Percentiles rank a stretch among this genome's conserved stretches.
These are phyloP conservation scores for Gossypium davidsonii DNA, from an alignment of 441 rosid species.

Conservation along the genomic window DNA sequence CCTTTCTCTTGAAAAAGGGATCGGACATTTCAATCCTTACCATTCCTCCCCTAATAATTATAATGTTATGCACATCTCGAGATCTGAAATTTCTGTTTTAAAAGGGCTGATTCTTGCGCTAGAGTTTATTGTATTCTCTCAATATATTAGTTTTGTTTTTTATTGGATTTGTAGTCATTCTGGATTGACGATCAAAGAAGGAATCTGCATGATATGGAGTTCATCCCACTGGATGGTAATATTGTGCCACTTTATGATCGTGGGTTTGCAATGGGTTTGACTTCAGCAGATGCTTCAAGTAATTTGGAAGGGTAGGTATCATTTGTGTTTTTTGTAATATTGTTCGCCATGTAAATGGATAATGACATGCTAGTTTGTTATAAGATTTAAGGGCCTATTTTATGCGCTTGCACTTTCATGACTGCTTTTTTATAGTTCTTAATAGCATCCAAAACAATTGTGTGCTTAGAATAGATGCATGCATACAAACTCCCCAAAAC, in stretches of 20 bases:
- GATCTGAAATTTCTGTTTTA: background rate
- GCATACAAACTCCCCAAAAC: background rate
- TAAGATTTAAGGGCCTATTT: background rate
- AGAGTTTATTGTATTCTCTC: background rate
- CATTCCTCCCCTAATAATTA: slow-evolving; percentile 6
- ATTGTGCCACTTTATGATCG: slow-evolving; percentile 89
- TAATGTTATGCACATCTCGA: background rate
- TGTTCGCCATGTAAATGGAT: background rate
- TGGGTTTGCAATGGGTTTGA: slow-evolving; percentile 74
- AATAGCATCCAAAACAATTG: background rate
- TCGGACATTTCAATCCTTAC: background rate
- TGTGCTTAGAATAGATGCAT: background rate
- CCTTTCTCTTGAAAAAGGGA: background rate
- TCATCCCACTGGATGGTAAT: slow-evolving; percentile 42
- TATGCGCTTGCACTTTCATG: background rate
- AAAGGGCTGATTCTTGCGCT: background rate
- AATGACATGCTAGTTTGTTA: background rate
- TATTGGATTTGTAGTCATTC: slow-evolving; percentile 59
- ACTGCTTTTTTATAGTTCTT: background rate
- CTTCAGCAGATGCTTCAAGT: slow-evolving; percentile 51
- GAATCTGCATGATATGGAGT: slow-evolving; percentile 29
- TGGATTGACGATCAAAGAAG: slow-evolving; percentile 75
- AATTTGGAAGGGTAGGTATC: slow-evolving; percentile 64
- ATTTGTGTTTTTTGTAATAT: background rate
- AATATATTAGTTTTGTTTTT: slow-evolving; percentile 10